Percentiles rank a stretch among this genome's conserved stretches.
These are phyloP conservation scores for Physcomitrium patens DNA, from an alignment of 225 moss, liverwort and hornwort genomes.

Conservation along the genomic window DNA sequence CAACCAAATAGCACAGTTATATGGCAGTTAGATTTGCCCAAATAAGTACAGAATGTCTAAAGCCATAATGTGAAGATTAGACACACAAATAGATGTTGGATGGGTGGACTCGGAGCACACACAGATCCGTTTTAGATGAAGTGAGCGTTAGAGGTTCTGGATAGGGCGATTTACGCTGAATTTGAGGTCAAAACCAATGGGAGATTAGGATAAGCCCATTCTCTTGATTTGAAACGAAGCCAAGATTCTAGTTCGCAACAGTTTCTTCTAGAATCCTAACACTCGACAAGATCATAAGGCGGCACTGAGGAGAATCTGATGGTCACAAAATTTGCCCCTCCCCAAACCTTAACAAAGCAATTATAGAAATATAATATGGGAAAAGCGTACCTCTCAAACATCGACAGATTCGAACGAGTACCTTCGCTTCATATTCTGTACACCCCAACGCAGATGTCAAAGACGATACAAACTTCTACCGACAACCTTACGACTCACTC, in stretches of 20 bases:
- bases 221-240: too few species aligned
- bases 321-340: not conserved
- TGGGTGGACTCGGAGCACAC: not conserved
- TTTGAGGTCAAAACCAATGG: too few species aligned
- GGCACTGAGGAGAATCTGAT: too few species aligned
- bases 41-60: not conserved
- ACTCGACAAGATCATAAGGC: too few species aligned
- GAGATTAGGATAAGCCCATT: too few species aligned
- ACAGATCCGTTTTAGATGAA: not conserved
- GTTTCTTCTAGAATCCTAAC: too few species aligned
- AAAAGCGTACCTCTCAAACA: slow-evolving; percentile 37
- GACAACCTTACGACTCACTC: not conserved
- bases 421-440: slow-evolving; percentile 40
- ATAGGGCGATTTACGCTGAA: too few species aligned
- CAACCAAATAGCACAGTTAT: slow-evolving; percentile 47
- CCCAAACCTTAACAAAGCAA: not conserved
- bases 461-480: not conserved
- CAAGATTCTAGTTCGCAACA: too few species aligned
- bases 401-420: slow-evolving; percentile 30
- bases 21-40: not conserved
- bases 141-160: not conserved
- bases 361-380: not conserved
- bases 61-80: not conserved
- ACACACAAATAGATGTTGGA: not conserved
- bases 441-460: slow-evolving; percentile 4